Percentiles rank a stretch among this genome's conserved stretches.
Conservation (phyloP, 2,329 filamentous ascomycete species). For the Neonectria hederae region DNA sequence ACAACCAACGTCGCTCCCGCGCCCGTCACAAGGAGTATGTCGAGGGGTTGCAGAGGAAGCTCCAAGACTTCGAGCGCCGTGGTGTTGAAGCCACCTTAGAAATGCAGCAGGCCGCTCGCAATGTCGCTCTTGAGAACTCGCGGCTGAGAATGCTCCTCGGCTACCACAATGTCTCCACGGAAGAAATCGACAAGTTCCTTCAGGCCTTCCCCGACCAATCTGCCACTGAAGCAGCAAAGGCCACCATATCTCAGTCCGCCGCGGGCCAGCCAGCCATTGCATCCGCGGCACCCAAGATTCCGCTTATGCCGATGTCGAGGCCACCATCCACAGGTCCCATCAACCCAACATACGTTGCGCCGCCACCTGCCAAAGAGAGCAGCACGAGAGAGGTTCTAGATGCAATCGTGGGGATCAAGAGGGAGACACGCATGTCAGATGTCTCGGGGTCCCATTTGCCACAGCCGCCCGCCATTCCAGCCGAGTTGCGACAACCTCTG, state of each 20-base stretch:
- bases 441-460: constrained; percentile 11
- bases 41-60: constrained; percentile 55
- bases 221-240: constrained; percentile 42
- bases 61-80: constrained; percentile 58
- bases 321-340: constrained; percentile 31
- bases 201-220: constrained; percentile 47
- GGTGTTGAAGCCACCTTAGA: constrained; percentile 60
- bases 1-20: constrained; percentile 64
- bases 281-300: constrained; percentile 28
- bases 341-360: constrained; percentile 23
- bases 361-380: constrained; percentile 30
- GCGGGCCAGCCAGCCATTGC: constrained; percentile 20
- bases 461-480: constrained; percentile 22
- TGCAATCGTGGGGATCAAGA: constrained; percentile 41
- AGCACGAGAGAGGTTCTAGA: constrained; percentile 42
- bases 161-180: constrained; percentile 50
- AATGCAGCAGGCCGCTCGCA: constrained; percentile 63
- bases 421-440: constrained; percentile 30
- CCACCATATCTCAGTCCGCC: constrained; percentile 33
- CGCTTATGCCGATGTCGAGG: constrained; percentile 35
- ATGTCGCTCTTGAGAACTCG: constrained; percentile 59
- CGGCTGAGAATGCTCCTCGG: constrained; percentile 55
- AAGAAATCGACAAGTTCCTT: constrained; percentile 54
- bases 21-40: constrained; percentile 62
- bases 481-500: constrained; percentile 35